Conservation (phyloP, 2,329 filamentous ascomycete genomes). For the Apiospora marii region DNA sequence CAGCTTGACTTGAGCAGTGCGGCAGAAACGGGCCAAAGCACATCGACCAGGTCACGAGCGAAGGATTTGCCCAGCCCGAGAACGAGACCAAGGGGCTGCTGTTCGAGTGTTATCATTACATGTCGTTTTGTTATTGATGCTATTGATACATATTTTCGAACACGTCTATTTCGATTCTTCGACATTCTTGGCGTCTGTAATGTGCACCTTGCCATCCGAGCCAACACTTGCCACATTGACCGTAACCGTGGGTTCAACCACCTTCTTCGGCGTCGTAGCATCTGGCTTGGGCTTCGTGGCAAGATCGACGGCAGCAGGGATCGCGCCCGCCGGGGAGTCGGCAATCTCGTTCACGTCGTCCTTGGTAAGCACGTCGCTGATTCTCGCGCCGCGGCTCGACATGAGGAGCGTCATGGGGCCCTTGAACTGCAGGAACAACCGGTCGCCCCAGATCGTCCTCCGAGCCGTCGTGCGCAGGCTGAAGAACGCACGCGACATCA, state of each 20-base stretch:
- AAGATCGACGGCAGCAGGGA: slow-evolving; percentile 65
- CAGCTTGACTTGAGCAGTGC: no score
- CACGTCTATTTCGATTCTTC: slow-evolving; percentile 46
- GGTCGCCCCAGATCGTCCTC: slow-evolving; percentile 90
- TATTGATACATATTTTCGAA: background rate
- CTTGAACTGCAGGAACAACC: slow-evolving; percentile 88
- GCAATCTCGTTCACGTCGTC: slow-evolving; percentile 92
- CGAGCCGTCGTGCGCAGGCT: slow-evolving; percentile 78
- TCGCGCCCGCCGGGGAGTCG: slow-evolving; percentile 76
- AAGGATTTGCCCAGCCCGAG: background rate
- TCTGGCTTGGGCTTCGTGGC: slow-evolving; percentile 48
- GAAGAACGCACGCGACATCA: slow-evolving; percentile 70
- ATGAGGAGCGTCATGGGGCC: slow-evolving; percentile 87
- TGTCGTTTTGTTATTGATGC: background rate
- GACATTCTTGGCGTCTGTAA: slow-evolving; percentile 66
- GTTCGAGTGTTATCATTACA: slow-evolving; percentile 10
- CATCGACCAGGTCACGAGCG: background rate
- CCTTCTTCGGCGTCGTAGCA: slow-evolving; percentile 39
- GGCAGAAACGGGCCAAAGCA: background rate
- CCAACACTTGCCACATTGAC: slow-evolving; percentile 65
- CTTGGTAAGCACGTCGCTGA: slow-evolving; percentile 79
- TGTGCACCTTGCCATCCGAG: slow-evolving; percentile 71
- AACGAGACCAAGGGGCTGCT: background rate
- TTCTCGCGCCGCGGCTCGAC: slow-evolving; percentile 82
- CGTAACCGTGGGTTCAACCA: slow-evolving; percentile 49